Conservation (phyloP, 176 grass and related monocot species). For the Hordeum vulgare region MorexV3_pseudomolecules_assembly NC_058522.1:501289425-501289924, state of each 20-base stretch:
- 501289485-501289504: slow-evolving; percentile 54
- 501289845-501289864: no score
- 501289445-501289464: slow-evolving; percentile 35
- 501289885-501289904: not conserved
- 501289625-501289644: not conserved
- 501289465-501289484: slow-evolving; percentile 30
- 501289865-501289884: not conserved
- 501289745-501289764: no score
- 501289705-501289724: no score
- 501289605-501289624: not conserved
- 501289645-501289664: not conserved
- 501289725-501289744: no score
- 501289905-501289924: not conserved
- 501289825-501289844: no score
- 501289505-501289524: slow-evolving; percentile 50
- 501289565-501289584: slow-evolving; percentile 53
- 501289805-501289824: no score
- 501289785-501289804: no score
- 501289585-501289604: slow-evolving; percentile 28
- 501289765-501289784: no score
- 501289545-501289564: slow-evolving; percentile 31
- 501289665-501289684: not conserved
- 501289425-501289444: not conserved
- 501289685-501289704: no score
- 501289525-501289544: slow-evolving; percentile 35